A percentile compares a stretch with the other conserved stretches of the same genome.
These are phyloP conservation scores for Pyrenula massariospora DNA, from an alignment of 495 filamentous ascomycete species.

Conservation along the genomic window DNA sequence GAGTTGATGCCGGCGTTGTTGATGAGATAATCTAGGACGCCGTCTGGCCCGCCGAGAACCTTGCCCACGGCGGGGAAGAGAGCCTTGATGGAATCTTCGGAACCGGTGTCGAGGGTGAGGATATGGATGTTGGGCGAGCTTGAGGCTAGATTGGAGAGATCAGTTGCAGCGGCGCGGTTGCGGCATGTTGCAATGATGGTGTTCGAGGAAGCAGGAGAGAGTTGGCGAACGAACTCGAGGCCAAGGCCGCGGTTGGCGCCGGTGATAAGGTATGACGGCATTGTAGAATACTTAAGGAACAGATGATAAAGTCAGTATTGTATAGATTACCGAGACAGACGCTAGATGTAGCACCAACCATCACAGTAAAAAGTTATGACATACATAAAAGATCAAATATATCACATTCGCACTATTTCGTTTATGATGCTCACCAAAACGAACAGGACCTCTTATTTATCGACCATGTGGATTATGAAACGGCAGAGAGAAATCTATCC, in stretches of 20 bases:
- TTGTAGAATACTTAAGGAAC: too few species aligned
- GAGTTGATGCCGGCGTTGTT: constrained; percentile 21
- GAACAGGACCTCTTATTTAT: too few species aligned
- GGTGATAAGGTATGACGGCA: constrained; percentile 25
- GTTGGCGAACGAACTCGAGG: constrained; percentile 41
- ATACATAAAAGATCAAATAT: too few species aligned
- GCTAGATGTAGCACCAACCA: too few species aligned
- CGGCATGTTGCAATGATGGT: constrained; percentile 36
- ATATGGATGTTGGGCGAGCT: background rate
- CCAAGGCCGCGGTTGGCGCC: constrained; percentile 45
- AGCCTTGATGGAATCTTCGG: background rate
- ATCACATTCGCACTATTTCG: too few species aligned
- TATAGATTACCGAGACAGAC: too few species aligned
- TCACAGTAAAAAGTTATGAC: too few species aligned
- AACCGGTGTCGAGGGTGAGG: background rate
- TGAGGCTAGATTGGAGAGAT: background rate
- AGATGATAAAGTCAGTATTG: too few species aligned
- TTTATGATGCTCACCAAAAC: too few species aligned
- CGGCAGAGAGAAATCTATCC: too few species aligned
- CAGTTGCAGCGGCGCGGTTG: background rate
- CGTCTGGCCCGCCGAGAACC: background rate
- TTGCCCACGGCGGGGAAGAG: background rate
- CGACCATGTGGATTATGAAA: too few species aligned
- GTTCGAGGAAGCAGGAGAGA: constrained; percentile 27
- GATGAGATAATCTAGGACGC: background rate